A percentile compares a stretch with the other conserved stretches of the same genome.
phyloP scores from a whole-genome alignment of 2,329 filamentous ascomycete species.

The Cyanodermella asteris region DNA sequence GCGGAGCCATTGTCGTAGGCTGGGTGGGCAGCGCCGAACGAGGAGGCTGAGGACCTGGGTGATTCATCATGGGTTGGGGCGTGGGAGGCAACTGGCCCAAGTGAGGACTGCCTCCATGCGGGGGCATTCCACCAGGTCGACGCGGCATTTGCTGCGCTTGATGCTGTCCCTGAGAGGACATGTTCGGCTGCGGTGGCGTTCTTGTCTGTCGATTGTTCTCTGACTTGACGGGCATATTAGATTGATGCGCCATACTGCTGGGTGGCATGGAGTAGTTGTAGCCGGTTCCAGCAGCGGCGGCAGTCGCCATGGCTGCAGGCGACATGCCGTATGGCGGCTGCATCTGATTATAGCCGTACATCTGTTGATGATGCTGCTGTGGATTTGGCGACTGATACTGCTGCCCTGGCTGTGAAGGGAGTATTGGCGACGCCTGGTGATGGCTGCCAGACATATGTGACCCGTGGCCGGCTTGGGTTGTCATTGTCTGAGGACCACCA shows the following conservation, averaged over 20 bases:
- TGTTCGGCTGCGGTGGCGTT: slow-evolving; percentile 51
- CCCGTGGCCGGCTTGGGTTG: no score
- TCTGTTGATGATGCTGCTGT: slow-evolving; percentile 37
- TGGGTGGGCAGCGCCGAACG: no score
- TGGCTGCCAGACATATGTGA: no score
- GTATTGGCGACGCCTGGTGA: slow-evolving; percentile 57
- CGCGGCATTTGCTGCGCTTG: slow-evolving; percentile 22
- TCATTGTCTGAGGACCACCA: no score
- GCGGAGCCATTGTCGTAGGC: slow-evolving; percentile 28
- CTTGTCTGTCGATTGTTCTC: slow-evolving; percentile 53
- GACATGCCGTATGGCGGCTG: slow-evolving; percentile 54
- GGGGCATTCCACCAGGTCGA: slow-evolving; percentile 50
- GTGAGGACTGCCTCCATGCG: slow-evolving; percentile 49
- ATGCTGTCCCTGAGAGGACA: slow-evolving; percentile 13
- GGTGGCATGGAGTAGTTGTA: slow-evolving; percentile 54
- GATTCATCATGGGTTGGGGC: slow-evolving; percentile 64
- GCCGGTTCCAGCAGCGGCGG: slow-evolving; percentile 68
- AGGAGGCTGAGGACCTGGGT: no score
- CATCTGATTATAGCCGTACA: slow-evolving; percentile 71
- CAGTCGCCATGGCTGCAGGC: slow-evolving; percentile 77
- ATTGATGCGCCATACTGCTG: slow-evolving; percentile 41
- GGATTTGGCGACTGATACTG: slow-evolving; percentile 39
- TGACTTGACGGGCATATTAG: slow-evolving; percentile 44
- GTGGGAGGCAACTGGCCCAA: slow-evolving; percentile 45
- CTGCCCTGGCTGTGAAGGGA: slow-evolving; percentile 48